These are phyloP conservation scores for Trametes punicea DNA, from an alignment of 768 basidiomycete species.

Conservation along the genomic window DNA sequence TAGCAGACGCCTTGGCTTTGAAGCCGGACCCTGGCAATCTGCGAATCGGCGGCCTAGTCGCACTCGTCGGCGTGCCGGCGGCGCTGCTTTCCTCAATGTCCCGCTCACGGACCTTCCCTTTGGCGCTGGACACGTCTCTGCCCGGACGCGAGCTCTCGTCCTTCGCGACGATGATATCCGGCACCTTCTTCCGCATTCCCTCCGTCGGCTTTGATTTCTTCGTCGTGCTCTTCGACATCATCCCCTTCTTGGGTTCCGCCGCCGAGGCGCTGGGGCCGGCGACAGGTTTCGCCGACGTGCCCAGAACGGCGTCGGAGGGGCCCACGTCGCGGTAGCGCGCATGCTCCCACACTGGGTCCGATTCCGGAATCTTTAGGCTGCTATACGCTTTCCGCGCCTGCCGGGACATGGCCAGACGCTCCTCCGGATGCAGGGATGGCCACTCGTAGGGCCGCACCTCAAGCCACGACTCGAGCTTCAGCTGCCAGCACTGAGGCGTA, in stretches of 20 bases:
- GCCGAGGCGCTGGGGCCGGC: constrained; percentile 8
- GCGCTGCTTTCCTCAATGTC: constrained; percentile 13
- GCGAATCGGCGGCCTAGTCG: constrained; percentile 28
- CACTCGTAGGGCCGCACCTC: constrained; percentile 71
- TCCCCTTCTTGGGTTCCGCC: constrained; percentile 41
- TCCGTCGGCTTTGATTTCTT: constrained; percentile 23
- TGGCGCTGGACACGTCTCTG: not conserved
- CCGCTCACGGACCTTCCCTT: constrained; percentile 19
- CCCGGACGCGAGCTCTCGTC: constrained; percentile 39
- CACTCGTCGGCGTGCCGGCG: constrained; percentile 14
- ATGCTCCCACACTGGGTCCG: constrained; percentile 62
- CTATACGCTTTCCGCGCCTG: constrained; percentile 48
- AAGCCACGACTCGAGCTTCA: constrained; percentile 57
- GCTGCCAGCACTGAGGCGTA: constrained; percentile 44
- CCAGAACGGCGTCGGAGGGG: constrained; percentile 1
- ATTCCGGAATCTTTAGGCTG: constrained; percentile 52
- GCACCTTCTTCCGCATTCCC: constrained; percentile 13
- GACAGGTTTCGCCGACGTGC: not conserved
- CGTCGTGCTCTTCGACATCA: constrained; percentile 31
- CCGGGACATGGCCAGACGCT: constrained; percentile 48
- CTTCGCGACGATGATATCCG: constrained; percentile 40
- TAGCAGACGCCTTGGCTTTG: constrained; percentile 35
- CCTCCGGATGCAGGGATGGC: constrained; percentile 45
- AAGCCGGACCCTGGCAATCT: constrained; percentile 50
- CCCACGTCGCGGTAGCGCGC: constrained; percentile 35